Evolutionary conservation across 164 flowering plant species (phyloP).

Genomic region (Macadamia integrifolia): DNA sequence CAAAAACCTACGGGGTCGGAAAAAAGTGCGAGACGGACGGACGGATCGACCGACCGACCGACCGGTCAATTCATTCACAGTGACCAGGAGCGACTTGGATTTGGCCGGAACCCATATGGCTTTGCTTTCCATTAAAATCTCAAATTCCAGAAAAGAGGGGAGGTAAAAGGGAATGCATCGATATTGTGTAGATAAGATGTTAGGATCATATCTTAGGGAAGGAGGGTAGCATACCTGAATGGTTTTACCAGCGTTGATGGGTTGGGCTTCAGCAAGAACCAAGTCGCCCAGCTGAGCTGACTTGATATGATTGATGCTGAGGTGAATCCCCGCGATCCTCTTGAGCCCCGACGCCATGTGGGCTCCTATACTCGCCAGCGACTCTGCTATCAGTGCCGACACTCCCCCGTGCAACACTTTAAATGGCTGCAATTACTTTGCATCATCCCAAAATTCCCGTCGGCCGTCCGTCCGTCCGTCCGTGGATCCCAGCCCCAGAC

Average conservation of each 20-base stretch:
- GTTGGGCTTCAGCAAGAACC: slow-evolving; percentile 50
- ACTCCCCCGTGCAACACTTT: slow-evolving; percentile 71
- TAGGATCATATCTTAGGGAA: too few species aligned
- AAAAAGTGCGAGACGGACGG: too few species aligned
- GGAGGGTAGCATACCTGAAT: slow-evolving; percentile 36
- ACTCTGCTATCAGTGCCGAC: slow-evolving; percentile 65
- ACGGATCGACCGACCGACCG: too few species aligned
- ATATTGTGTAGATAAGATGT: too few species aligned
- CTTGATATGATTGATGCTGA: slow-evolving; percentile 63
- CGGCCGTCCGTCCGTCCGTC: not conserved
- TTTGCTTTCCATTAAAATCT: too few species aligned
- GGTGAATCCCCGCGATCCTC: slow-evolving; percentile 68
- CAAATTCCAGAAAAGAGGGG: too few species aligned
- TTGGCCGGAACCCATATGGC: too few species aligned
- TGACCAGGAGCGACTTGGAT: not conserved
- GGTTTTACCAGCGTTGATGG: slow-evolving; percentile 49
- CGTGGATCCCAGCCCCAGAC: not conserved
- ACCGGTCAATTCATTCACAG: too few species aligned
- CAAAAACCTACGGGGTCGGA: too few species aligned
- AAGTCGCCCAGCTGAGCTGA: slow-evolving; percentile 53
- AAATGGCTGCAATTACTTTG: slow-evolving; percentile 44
- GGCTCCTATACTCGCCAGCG: slow-evolving; percentile 69
- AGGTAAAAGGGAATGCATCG: too few species aligned
- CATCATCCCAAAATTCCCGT: not conserved
- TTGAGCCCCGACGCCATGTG: slow-evolving; percentile 55